Percentiles rank a stretch among this genome's conserved stretches.
These are phyloP conservation scores for Fusarium nodosum DNA, from an alignment of 2,329 filamentous ascomycete genomes.

Conservation along the genomic window DNA sequence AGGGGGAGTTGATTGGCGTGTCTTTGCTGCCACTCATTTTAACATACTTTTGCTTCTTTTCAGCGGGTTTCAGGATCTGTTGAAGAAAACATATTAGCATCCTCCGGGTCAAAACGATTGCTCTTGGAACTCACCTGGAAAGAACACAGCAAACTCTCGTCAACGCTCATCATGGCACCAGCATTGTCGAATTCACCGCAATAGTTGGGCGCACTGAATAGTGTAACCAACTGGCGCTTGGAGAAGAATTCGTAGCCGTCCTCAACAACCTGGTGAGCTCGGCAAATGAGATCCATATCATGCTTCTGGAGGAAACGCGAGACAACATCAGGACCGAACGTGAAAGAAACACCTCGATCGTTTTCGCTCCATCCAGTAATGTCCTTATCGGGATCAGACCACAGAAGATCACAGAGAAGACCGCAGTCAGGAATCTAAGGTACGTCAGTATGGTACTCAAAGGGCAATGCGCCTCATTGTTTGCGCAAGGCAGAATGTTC, in stretches of 20 bases:
- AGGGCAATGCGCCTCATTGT: conserved; percentile 18
- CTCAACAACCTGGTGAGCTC: conserved; percentile 98
- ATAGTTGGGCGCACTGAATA: conserved; percentile 99
- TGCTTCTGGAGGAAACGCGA: conserved; percentile 98
- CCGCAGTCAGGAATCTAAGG: conserved; percentile 95
- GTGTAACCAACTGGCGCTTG: conserved; percentile 94
- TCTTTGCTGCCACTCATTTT: conserved; percentile 73
- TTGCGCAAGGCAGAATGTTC: conserved; percentile 57
- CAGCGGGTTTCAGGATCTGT: conserved; percentile 97
- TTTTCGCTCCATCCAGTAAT: conserved; percentile 99
- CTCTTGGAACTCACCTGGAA: conserved; percentile 80
- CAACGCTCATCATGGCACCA: conserved; percentile 99
- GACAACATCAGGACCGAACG: conserved; percentile 96
- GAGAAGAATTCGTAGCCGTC: conserved; percentile 99
- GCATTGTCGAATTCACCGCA: conserved; percentile 99
- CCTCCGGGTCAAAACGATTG: background rate
- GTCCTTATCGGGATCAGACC: conserved; percentile 99
- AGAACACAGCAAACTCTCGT: conserved; percentile 97
- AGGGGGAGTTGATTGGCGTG: conserved; percentile 47
- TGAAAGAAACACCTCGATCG: conserved; percentile 98
- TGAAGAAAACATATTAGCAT: conserved; percentile 22
- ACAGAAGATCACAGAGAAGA: conserved; percentile 95
- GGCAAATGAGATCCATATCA: conserved; percentile 99
- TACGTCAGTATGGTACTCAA: conserved; percentile 22
- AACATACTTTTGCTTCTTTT: conserved; percentile 99